A percentile compares a stretch with the other conserved stretches of the same genome.
Conservation (phyloP, 2,329 filamentous ascomycete genomes). For the Nannizzia gypsea region DNA sequence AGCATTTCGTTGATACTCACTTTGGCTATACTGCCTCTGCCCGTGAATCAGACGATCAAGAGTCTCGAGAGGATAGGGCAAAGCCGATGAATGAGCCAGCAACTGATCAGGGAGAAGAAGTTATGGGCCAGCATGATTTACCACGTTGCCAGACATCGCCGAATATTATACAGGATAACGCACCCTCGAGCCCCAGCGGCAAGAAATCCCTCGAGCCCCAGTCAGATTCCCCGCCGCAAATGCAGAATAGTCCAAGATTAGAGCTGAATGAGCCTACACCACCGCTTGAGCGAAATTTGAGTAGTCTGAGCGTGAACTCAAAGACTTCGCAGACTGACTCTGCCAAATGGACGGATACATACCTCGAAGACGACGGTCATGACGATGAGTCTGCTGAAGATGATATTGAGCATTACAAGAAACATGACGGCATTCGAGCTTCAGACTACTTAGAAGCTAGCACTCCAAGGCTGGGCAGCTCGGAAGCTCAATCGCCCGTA, state of each 20-base stretch:
- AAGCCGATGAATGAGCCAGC: slow-evolving; percentile 47
- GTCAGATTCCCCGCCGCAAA: neutral
- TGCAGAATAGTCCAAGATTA: neutral
- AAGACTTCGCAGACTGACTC: slow-evolving; percentile 12
- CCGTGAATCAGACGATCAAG: slow-evolving; percentile 54
- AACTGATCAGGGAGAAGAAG: slow-evolving; percentile 52
- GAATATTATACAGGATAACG: neutral
- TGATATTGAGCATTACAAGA: neutral
- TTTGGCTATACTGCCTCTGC: slow-evolving; percentile 66
- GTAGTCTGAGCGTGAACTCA: slow-evolving; percentile 8
- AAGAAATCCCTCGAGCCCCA: neutral
- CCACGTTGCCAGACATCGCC: neutral
- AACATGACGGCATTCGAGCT: neutral
- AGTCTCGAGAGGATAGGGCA: slow-evolving; percentile 57
- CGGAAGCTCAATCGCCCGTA: neutral
- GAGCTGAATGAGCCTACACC: neutral
- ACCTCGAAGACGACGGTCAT: slow-evolving; percentile 13
- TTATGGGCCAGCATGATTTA: slow-evolving; percentile 41
- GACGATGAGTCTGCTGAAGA: slow-evolving; percentile 5
- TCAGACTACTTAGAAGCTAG: neutral
- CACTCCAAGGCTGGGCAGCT: neutral
- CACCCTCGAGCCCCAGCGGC: neutral
- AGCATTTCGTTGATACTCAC: slow-evolving; percentile 89
- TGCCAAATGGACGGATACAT: slow-evolving; percentile 15
- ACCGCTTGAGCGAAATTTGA: neutral